phyloP scores from a whole-genome alignment of 148 eudicot species.

The Agrostemma githago region DNA sequence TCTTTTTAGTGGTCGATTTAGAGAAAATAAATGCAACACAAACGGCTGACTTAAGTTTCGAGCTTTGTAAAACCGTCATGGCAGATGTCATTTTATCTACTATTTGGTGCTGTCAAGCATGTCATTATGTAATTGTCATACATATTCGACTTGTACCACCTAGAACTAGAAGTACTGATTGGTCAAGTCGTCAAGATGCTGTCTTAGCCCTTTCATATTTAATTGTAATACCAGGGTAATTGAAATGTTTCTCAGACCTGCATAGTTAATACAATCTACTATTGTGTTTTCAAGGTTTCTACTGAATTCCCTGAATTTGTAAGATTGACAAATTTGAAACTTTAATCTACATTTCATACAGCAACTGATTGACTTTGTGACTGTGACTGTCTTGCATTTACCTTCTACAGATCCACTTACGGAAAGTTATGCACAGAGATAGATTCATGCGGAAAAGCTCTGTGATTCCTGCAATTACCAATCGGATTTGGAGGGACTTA shows the following conservation, averaged over 20 bases:
- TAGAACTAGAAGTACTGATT: background rate
- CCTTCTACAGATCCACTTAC: slow-evolving; percentile 70
- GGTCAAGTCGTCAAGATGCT: background rate
- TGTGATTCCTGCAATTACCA: slow-evolving; percentile 77
- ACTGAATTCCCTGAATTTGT: background rate
- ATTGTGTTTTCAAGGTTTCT: background rate
- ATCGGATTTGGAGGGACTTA: slow-evolving; percentile 90
- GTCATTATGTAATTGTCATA: background rate
- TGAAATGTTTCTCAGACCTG: background rate
- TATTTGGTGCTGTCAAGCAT: background rate
- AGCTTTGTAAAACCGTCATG: background rate
- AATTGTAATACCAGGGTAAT: background rate
- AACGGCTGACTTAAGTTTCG: background rate
- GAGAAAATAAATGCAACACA: background rate
- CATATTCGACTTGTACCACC: background rate
- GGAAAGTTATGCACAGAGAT: slow-evolving; percentile 87
- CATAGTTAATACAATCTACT: no score
- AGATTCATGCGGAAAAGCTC: slow-evolving; percentile 97
- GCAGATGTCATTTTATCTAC: background rate
- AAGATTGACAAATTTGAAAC: background rate
- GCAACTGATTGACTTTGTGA: background rate
- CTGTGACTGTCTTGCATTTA: slow-evolving; percentile 10
- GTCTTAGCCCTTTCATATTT: background rate
- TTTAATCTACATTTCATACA: background rate
- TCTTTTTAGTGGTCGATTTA: background rate